These are phyloP conservation scores for Colletotrichum higginsianum DNA, from an alignment of 2,329 filamentous ascomycete species.

Conservation along the genomic window DNA sequence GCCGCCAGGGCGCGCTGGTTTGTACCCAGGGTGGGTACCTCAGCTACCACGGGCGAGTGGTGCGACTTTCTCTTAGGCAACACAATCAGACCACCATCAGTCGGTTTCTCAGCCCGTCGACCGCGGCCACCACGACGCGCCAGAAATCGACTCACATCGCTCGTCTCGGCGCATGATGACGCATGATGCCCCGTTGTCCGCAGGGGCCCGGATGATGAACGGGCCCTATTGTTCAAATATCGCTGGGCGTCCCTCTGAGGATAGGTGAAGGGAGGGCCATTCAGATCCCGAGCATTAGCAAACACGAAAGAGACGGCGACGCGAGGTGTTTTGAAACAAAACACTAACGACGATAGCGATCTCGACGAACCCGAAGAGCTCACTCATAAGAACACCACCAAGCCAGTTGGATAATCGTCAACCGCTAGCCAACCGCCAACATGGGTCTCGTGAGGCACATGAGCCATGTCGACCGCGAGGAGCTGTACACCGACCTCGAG, in stretches of 20 bases:
- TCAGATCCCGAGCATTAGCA: not conserved
- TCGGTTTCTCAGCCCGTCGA: conserved; percentile 11
- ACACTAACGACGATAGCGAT: too few species aligned
- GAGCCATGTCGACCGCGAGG: conserved; percentile 78
- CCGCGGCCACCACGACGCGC: conserved; percentile 7
- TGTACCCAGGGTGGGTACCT: not conserved
- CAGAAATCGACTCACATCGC: conserved; percentile 15
- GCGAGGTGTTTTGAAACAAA: not conserved
- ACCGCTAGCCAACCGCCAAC: conserved; percentile 1
- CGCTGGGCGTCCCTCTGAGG: conserved; percentile 6
- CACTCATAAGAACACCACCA: too few species aligned
- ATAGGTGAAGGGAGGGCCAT: not conserved
- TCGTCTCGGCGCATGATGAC: conserved; percentile 40
- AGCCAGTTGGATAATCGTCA: too few species aligned
- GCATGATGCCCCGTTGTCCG: not conserved
- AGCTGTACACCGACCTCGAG: conserved; percentile 80
- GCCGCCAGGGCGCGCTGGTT: not conserved
- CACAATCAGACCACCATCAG: conserved; percentile 41
- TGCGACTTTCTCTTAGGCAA: conserved; percentile 24
- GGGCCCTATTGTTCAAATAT: conserved; percentile 31
- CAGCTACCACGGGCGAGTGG: conserved; percentile 6
- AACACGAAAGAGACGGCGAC: not conserved
- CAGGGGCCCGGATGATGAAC: too few species aligned
- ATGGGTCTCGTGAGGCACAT: conserved; percentile 46
- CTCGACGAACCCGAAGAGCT: too few species aligned